Evolutionary conservation across 139 green algal genomes (phyloP), one percentile per base, ranked within the genome.

Genomic region (Coelastrella sp.): DNA sequence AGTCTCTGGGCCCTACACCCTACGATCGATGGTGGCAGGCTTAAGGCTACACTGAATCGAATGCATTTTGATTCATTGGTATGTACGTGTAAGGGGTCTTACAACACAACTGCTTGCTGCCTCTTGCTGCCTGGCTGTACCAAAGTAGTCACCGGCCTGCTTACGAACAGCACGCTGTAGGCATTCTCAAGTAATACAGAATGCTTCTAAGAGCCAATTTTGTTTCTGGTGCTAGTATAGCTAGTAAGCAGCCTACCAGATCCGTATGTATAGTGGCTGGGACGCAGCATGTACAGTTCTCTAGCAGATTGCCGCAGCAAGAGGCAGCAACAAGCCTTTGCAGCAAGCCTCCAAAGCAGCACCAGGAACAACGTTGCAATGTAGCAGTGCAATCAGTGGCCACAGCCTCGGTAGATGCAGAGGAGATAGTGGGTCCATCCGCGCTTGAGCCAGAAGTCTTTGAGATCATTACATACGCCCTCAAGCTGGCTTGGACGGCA

Each of bases 401-500:
- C 27, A 86, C 88, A 49, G 11, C 61, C 25, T 79, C 81, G 12
- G 57, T 91, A 66, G 87, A 91, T 17, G 35, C 74, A 8, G 88
- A 91, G 8, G 88, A 91, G 66, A 22, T 87, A 20, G 56, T 87
- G 9, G 87, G 87, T 6, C 88, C 88, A 49, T 84, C 68, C n/a
- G 61, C 80, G 10, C 17, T 91, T 15, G 49, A 72, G 63, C 80
- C 88, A 27, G 80, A 91, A 61, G 70, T 87, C 24, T 78, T 79
- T 19, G 76, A 91, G 59, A 68, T 92, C 66, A 87, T 96, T 58
- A 83, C 80, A 5, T 96, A 95, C n/a, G 92, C 94, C 8, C 81
- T 96, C 22, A 91, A 96, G 60, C 57, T 96, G 0, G 90, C 92
- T 0, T 87, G 87, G 27, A 89, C 91, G 6, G 78, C 88, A 59